A percentile compares a stretch with the other conserved stretches of the same genome.
phyloP scores from a whole-genome alignment of 306 rosid genomes.

The Prunus dulcis region DNA sequence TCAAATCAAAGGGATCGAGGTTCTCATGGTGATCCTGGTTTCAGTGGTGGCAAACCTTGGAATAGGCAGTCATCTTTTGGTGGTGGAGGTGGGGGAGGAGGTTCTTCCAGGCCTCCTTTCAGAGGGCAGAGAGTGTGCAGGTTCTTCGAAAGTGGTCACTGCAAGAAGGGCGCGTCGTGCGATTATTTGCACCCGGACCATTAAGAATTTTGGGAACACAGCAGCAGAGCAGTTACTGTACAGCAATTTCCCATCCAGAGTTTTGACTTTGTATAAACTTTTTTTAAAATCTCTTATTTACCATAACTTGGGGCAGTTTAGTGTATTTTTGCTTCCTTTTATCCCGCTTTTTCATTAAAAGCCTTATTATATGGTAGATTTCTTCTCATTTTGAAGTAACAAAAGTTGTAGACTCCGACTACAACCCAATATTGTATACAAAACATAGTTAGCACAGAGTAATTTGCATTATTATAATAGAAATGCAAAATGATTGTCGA shows the following conservation, averaged over 20 bases:
- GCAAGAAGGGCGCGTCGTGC: conserved; percentile 85
- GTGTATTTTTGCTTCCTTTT: conserved; percentile 3
- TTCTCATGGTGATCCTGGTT: conserved; percentile 58
- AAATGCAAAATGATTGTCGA: no score
- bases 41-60: conserved; percentile 68
- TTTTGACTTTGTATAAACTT: conserved; percentile 45
- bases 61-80: conserved; percentile 69
- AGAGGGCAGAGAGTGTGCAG: conserved; percentile 79
- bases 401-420: not conserved
- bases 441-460: no score
- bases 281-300: conserved; percentile 7
- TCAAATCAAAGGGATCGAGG: conserved; percentile 56
- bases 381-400: not conserved
- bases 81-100: conserved; percentile 61
- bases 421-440: not conserved
- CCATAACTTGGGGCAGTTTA: conserved; percentile 10
- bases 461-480: no score
- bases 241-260: conserved; percentile 48
- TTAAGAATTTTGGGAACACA: conserved; percentile 35
- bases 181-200: conserved; percentile 62
- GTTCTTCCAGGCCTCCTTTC: conserved; percentile 62
- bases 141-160: conserved; percentile 77
- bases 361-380: not conserved
- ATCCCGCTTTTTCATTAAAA: not conserved
- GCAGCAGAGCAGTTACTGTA: conserved; percentile 62